Percentiles rank a stretch among this genome's conserved stretches.
Conservation (phyloP, 1,284 basidiomycete genomes). For the Uromyces viciae-fabae region DNA sequence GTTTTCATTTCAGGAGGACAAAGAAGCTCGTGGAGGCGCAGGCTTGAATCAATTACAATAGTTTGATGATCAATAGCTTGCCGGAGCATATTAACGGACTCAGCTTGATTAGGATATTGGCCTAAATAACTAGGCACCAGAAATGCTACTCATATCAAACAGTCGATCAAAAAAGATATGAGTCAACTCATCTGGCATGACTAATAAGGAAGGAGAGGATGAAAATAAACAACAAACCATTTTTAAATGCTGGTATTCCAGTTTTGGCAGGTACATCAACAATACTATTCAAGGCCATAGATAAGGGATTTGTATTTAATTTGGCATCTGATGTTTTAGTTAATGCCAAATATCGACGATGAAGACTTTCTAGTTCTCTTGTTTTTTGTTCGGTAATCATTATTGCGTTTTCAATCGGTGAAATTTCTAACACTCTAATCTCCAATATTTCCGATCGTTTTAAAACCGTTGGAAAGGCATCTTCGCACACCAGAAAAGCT, state of each 20-base stretch:
- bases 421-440: constrained; percentile 70
- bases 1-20: constrained; percentile 80
- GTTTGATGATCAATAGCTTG: constrained; percentile 78
- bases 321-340: constrained; percentile 67
- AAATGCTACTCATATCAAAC: constrained; percentile 60
- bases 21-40: constrained; percentile 74
- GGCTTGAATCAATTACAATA: constrained; percentile 71
- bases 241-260: constrained; percentile 72
- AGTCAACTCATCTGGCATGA: background rate
- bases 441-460: constrained; percentile 83
- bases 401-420: constrained; percentile 79
- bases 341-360: constrained; percentile 69
- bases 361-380: constrained; percentile 68
- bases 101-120: constrained; percentile 67
- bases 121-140: constrained; percentile 68
- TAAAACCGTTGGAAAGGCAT: constrained; percentile 85
- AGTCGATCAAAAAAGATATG: background rate
- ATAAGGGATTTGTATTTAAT: constrained; percentile 73
- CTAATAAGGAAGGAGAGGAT: background rate
- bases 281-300: constrained; percentile 79
- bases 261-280: constrained; percentile 77
- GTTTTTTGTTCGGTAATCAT: constrained; percentile 73
- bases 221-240: constrained; percentile 49
- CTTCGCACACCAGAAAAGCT: constrained; percentile 60
- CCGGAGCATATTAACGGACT: constrained; percentile 68